Evolutionary conservation across 805 yeast species (phyloP).

Genomic region (Danielozyma ontarioensis): DNA sequence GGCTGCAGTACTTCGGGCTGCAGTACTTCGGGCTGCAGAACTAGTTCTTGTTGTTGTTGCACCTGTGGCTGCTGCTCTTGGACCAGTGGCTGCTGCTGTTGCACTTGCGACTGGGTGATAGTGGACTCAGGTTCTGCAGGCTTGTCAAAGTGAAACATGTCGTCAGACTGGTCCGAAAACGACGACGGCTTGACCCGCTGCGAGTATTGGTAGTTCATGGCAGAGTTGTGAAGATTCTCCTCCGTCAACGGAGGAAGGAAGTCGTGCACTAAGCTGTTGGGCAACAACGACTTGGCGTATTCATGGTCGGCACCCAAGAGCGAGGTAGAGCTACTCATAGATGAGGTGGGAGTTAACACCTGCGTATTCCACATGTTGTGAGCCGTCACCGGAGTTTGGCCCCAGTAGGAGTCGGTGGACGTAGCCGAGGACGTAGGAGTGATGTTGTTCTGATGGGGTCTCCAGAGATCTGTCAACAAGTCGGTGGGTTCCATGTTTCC

Average conservation of each 20-base stretch:
- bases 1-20: neutral
- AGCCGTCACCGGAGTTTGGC: too few relatives aligned
- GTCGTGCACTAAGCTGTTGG: conserved; percentile 13
- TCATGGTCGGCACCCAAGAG: too few relatives aligned
- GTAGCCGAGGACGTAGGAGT: too few relatives aligned
- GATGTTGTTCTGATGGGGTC: too few relatives aligned
- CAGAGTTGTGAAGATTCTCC: conserved; percentile 24
- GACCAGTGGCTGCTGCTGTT: conserved; percentile 3
- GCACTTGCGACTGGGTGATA: conserved; percentile 1
- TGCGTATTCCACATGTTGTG: too few relatives aligned
- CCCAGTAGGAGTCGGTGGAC: too few relatives aligned
- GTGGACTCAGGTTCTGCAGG: neutral
- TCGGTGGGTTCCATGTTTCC: too few relatives aligned
- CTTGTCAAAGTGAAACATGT: conserved; percentile 15
- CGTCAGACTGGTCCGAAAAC: conserved; percentile 10
- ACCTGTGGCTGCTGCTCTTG: conserved; percentile 1
- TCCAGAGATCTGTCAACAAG: too few relatives aligned
- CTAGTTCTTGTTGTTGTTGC: neutral
- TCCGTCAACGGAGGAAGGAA: conserved; percentile 28
- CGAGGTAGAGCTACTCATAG: too few relatives aligned
- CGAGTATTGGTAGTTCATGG: conserved; percentile 1
- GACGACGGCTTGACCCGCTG: conserved; percentile 2
- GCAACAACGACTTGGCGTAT: conserved; percentile 17
- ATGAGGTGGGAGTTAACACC: too few relatives aligned
- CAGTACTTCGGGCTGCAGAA: conserved; percentile 1